Evolutionary conservation across 1,139 yeast genomes (phyloP).

Genomic region (Taphrina betulina): DNA sequence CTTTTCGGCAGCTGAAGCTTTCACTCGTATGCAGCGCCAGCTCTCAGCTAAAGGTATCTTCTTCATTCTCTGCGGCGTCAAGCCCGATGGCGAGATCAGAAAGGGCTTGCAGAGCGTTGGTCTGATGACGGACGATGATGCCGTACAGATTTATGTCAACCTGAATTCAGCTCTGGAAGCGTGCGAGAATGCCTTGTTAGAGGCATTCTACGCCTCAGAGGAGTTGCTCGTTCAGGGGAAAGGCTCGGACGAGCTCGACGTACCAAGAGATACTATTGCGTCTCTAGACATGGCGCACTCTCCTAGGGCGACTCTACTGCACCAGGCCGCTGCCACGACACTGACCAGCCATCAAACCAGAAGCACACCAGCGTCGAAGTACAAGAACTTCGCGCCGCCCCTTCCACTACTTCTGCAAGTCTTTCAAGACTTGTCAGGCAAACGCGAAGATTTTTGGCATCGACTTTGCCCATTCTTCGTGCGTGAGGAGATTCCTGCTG

Average conservation of each 20-base stretch:
- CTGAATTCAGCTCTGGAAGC: conserved; percentile 89
- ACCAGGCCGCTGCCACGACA: conserved; percentile 32
- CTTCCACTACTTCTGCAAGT: conserved; percentile 67
- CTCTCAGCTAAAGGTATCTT: conserved; percentile 68
- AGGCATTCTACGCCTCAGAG: conserved; percentile 54
- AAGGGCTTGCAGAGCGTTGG: conserved; percentile 71
- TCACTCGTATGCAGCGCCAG: conserved; percentile 78
- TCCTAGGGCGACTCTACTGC: conserved; percentile 28
- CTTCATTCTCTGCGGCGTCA: conserved; percentile 76
- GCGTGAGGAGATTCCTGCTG: conserved; percentile 53
- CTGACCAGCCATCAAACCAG: conserved; percentile 12
- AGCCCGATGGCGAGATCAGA: conserved; percentile 60
- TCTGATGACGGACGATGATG: conserved; percentile 53
- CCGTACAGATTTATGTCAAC: conserved; percentile 61
- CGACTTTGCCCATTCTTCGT: conserved; percentile 53
- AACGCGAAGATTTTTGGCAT: conserved; percentile 67
- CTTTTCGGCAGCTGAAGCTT: conserved; percentile 95
- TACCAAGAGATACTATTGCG: conserved; percentile 20
- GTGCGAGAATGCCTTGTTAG: conserved; percentile 89
- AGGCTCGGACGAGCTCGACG: conserved; percentile 10
- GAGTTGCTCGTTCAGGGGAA: conserved; percentile 31
- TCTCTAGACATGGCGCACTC: conserved; percentile 32
- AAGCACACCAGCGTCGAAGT: conserved; percentile 7
- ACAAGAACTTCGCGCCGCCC: conserved; percentile 53
- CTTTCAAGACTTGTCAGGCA: conserved; percentile 63